These are phyloP conservation scores for Tylopilus plumbeoviolaceoides DNA, from an alignment of 768 basidiomycete genomes.

Conservation along the genomic window DNA sequence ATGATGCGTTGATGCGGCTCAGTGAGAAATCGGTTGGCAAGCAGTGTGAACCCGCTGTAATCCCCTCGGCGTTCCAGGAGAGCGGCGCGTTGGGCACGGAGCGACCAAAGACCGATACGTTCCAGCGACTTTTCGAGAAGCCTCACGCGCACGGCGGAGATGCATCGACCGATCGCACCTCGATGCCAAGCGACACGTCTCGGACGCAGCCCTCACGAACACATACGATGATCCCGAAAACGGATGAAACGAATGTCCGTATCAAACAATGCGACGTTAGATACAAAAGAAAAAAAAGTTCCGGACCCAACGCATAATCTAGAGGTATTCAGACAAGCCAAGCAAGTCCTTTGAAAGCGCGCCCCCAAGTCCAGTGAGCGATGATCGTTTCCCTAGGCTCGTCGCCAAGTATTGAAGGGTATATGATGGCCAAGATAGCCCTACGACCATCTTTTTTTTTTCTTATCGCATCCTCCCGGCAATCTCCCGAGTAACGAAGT, in stretches of 20 bases:
- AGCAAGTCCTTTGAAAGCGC: not conserved
- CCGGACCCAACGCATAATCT: no score
- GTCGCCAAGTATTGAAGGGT: not conserved
- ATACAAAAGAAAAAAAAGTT: no score
- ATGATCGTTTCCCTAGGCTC: not conserved
- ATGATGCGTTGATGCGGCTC: no score
- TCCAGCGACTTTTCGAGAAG: not conserved
- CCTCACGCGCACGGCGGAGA: no score
- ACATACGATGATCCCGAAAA: not conserved
- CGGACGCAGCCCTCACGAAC: no score
- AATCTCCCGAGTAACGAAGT: conserved; percentile 41
- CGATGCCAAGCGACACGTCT: not conserved
- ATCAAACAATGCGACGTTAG: not conserved
- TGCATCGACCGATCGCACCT: not conserved
- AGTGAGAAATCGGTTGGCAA: not conserved
- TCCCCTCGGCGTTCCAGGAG: not conserved
- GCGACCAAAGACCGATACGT: not conserved
- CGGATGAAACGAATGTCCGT: not conserved
- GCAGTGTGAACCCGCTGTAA: not conserved
- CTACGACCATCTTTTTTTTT: not conserved
- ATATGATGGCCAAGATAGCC: not conserved
- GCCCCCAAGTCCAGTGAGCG: not conserved
- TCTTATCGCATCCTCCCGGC: conserved; percentile 21
- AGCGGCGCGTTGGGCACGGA: not conserved
- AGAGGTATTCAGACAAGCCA: not conserved